Evolutionary conservation across 2,329 filamentous ascomycete genomes (phyloP).

Genomic region (Fonsecaea nubica): DNA sequence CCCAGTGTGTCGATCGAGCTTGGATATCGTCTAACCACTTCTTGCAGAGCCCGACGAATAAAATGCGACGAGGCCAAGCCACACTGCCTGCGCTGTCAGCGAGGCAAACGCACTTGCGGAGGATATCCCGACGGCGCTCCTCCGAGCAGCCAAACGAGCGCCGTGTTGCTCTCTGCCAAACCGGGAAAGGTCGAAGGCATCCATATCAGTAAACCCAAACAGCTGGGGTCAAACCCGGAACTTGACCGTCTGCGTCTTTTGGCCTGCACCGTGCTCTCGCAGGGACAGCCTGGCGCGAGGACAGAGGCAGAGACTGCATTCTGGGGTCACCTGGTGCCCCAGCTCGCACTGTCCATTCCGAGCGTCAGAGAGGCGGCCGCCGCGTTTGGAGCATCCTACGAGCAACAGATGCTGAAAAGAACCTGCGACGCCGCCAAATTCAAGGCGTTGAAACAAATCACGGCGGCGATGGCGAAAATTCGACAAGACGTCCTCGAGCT

Average conservation of each 20-base stretch:
- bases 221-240: background rate
- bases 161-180: background rate
- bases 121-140: conserved; percentile 15
- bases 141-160: background rate
- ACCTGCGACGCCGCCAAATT: background rate
- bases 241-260: conserved; percentile 8
- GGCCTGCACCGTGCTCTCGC: conserved; percentile 11
- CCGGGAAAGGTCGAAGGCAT: background rate
- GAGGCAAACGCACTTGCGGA: conserved; percentile 9
- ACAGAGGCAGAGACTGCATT: conserved; percentile 10
- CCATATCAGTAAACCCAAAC: background rate
- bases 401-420: conserved; percentile 18
- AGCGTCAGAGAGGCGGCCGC: conserved; percentile 20
- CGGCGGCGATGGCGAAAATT: conserved; percentile 6
- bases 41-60: conserved; percentile 12
- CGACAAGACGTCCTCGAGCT: conserved; percentile 20
- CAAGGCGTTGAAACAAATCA: conserved; percentile 3
- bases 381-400: conserved; percentile 28
- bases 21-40: background rate
- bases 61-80: conserved; percentile 26
- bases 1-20: background rate
- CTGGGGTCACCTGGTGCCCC: conserved; percentile 15
- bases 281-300: conserved; percentile 6
- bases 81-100: conserved; percentile 9
- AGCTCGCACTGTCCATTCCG: conserved; percentile 12